Evolutionary conservation across 1,284 basidiomycete genomes (phyloP).

Genomic region (Melampsora americana): DNA sequence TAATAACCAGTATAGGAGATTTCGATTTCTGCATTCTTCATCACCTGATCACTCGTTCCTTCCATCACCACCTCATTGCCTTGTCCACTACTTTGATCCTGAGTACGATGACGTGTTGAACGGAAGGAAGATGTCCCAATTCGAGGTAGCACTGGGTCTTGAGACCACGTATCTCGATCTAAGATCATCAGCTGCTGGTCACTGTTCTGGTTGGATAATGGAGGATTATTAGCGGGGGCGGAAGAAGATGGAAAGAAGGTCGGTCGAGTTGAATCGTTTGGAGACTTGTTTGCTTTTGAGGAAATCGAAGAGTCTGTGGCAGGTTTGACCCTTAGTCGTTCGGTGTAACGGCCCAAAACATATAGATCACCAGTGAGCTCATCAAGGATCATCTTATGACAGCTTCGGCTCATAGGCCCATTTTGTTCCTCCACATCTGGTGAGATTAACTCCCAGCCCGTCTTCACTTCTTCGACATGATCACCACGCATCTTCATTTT

Average conservation of each 20-base stretch:
- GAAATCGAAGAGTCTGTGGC: neutral
- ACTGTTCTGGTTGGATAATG: no score
- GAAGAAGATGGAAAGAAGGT: neutral
- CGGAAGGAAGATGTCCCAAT: neutral
- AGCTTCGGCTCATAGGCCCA: slow-evolving; percentile 69
- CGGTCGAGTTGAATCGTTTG: neutral
- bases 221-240: neutral
- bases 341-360: slow-evolving; percentile 56
- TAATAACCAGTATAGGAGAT: neutral
- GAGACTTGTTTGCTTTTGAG: slow-evolving; percentile 7
- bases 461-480: neutral
- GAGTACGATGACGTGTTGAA: no score
- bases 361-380: slow-evolving; percentile 68
- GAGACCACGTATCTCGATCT: neutral
- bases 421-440: slow-evolving; percentile 61
- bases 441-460: slow-evolving; percentile 65
- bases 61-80: neutral
- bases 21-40: neutral
- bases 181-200: slow-evolving; percentile 3
- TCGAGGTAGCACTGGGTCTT: neutral
- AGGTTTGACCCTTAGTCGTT: slow-evolving; percentile 35
- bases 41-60: slow-evolving; percentile 15
- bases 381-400: slow-evolving; percentile 79
- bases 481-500: slow-evolving; percentile 4
- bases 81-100: neutral